phyloP scores from a whole-genome alignment of 2,329 filamentous ascomycete species.

The Diplocarpon rosae region DNA sequence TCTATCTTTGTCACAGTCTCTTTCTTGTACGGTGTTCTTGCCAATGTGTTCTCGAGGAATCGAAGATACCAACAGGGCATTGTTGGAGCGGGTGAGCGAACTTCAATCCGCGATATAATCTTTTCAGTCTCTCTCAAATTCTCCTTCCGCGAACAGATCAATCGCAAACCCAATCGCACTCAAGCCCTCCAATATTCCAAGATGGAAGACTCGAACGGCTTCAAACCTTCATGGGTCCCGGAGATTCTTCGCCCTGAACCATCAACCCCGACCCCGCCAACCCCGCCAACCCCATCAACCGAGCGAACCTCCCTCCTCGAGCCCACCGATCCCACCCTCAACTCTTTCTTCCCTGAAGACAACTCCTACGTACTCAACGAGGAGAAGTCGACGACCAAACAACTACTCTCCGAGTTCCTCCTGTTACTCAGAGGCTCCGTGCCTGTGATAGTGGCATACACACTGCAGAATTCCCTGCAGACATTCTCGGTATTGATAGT shows the following conservation, averaged over 20 bases:
- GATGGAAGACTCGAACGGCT: conserved; percentile 18
- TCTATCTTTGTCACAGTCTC: not conserved
- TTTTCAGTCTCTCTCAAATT: not conserved
- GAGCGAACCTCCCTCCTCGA: conserved; percentile 24
- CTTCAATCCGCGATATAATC: not conserved
- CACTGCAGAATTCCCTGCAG: conserved; percentile 75
- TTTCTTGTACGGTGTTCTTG: not conserved
- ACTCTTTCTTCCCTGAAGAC: conserved; percentile 11
- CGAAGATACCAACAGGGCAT: not conserved
- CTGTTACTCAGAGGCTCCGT: conserved; percentile 57
- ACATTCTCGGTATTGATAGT: conserved; percentile 74
- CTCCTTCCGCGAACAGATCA: not conserved
- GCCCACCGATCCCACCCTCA: conserved; percentile 7
- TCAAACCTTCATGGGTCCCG: conserved; percentile 20
- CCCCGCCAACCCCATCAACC: conserved; percentile 19
- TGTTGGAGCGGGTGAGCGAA: not conserved
- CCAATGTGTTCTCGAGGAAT: not conserved
- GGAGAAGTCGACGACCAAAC: conserved; percentile 13
- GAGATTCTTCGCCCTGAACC: conserved; percentile 17
- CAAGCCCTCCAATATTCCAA: not conserved
- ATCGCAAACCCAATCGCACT: not conserved
- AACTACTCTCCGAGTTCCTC: conserved; percentile 49
- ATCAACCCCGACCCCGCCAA: conserved; percentile 10
- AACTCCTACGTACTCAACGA: conserved; percentile 21
- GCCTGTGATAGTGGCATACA: conserved; percentile 75